phyloP scores from a whole-genome alignment of 306 rosid species.

The Heteromeles arbutifolia region DNA sequence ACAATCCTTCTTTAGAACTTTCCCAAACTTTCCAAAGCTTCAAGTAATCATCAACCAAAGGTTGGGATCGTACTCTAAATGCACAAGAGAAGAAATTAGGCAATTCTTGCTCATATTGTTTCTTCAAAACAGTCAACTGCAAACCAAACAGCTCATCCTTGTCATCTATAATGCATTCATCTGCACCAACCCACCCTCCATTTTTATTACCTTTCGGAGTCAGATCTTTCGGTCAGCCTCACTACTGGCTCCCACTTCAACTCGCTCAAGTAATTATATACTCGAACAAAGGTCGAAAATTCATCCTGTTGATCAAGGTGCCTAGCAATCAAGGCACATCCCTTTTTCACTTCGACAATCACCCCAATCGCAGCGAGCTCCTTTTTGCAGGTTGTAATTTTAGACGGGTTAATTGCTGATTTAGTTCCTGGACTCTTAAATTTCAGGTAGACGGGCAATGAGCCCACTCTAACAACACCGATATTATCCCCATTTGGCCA shows the following conservation, averaged over 20 bases:
- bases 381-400: constrained; percentile 29
- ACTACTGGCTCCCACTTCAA: constrained; percentile 38
- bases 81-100: constrained; percentile 38
- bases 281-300: constrained; percentile 22
- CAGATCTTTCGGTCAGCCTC: constrained; percentile 37
- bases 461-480: too few relatives aligned
- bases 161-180: constrained; percentile 46
- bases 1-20: constrained; percentile 26
- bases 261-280: constrained; percentile 40
- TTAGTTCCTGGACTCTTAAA: too few relatives aligned
- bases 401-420: background rate
- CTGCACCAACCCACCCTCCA: constrained; percentile 40
- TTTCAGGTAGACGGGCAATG: too few relatives aligned
- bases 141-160: constrained; percentile 43
- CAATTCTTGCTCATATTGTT: constrained; percentile 22
- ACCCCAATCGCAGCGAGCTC: constrained; percentile 59
- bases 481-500: too few relatives aligned
- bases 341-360: constrained; percentile 22
- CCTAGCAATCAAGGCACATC: constrained; percentile 37
- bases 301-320: constrained; percentile 33
- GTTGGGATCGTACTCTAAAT: constrained; percentile 30
- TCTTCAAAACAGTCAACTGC: constrained; percentile 38
- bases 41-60: constrained; percentile 46
- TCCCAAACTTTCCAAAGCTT: constrained; percentile 63
- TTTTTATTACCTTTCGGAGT: constrained; percentile 24